These are phyloP conservation scores for Pleurotus platypus DNA, from an alignment of 768 basidiomycete genomes.

Conservation along the genomic window DNA sequence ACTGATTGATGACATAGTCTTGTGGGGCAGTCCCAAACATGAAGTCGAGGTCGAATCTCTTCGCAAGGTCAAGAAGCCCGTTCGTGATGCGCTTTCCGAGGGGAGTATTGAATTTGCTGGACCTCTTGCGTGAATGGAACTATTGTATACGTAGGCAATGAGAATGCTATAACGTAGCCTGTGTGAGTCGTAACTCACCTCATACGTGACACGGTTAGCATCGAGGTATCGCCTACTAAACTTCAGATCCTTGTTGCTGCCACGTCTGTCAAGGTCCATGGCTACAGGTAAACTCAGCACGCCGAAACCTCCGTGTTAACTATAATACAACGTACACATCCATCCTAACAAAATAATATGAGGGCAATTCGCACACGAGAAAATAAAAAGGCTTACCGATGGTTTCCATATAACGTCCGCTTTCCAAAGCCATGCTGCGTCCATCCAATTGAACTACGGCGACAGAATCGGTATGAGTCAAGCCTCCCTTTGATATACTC, in stretches of 20 bases:
- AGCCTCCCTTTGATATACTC: too few relatives aligned
- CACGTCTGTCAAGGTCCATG: constrained; percentile 41
- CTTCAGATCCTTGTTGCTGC: constrained; percentile 45
- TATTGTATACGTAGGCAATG: constrained; percentile 18
- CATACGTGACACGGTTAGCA: constrained; percentile 72
- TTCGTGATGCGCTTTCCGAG: constrained; percentile 49
- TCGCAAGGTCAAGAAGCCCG: constrained; percentile 49
- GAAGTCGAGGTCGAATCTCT: constrained; percentile 58
- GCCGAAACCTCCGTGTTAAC: neutral
- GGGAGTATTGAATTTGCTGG: constrained; percentile 57
- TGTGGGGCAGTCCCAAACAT: constrained; percentile 72
- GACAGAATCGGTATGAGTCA: neutral
- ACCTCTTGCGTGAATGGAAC: constrained; percentile 62
- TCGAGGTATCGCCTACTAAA: constrained; percentile 77
- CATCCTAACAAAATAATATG: constrained; percentile 38
- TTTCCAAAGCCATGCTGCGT: constrained; percentile 76
- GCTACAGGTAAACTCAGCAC: constrained; percentile 23
- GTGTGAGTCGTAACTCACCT: constrained; percentile 35
- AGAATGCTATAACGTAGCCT: constrained; percentile 1
- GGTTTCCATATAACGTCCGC: constrained; percentile 92
- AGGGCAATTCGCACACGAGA: neutral
- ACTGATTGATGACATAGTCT: constrained; percentile 68
- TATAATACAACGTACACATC: constrained; percentile 46
- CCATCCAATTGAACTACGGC: constrained; percentile 59
- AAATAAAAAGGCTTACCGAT: constrained; percentile 46